Evolutionary conservation across 2,329 filamentous ascomycete genomes (phyloP).

Genomic region (Nemania serpens): DNA sequence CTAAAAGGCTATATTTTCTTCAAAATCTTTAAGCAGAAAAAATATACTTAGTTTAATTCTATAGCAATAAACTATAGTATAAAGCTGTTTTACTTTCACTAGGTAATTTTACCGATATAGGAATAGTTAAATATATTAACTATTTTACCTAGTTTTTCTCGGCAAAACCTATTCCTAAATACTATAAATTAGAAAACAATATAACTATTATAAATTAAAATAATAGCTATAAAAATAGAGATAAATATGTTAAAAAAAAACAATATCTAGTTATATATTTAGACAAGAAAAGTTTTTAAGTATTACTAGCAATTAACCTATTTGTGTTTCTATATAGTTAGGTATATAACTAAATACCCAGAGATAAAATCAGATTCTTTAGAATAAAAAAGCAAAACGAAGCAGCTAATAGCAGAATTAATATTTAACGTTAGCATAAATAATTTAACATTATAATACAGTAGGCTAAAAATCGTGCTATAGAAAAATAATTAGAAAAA

Average conservation of each 20-base stretch:
- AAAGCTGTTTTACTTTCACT: not conserved
- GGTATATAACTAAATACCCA: not conserved
- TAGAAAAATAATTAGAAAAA: not conserved
- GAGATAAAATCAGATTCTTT: not conserved
- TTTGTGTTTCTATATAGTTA: not conserved
- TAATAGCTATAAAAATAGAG: not conserved
- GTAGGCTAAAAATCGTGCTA: not conserved
- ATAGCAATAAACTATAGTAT: not conserved
- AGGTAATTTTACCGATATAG: not conserved
- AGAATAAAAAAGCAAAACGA: not conserved
- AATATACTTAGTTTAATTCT: not conserved
- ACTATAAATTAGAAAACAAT: not conserved
- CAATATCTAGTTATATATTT: not conserved
- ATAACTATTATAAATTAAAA: slow-evolving; percentile 1
- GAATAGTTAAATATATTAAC: not conserved
- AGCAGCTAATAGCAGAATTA: not conserved
- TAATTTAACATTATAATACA: not conserved
- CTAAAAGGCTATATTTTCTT: not conserved
- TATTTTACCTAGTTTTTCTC: not conserved
- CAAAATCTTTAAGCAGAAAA: not conserved
- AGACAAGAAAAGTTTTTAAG: not conserved
- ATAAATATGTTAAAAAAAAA: not conserved
- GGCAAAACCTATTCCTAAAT: not conserved
- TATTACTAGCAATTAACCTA: not conserved
- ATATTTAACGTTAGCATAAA: not conserved